These are phyloP conservation scores for Psilocybe sp. DNA, from an alignment of 768 basidiomycete genomes.

Conservation along the genomic window DNA sequence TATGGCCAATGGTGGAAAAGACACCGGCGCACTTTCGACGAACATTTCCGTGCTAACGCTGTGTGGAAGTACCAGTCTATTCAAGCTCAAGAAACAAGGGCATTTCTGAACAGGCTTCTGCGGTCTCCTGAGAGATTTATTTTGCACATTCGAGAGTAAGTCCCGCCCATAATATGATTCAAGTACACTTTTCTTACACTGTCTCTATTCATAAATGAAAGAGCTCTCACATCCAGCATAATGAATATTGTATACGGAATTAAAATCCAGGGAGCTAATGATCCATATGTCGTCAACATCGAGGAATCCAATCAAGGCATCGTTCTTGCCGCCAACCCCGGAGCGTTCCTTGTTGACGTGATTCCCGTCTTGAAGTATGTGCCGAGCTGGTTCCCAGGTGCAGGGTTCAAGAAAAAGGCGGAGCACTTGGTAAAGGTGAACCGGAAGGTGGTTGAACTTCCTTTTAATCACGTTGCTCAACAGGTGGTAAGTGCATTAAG, in stretches of 20 bases:
- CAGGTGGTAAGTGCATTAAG: conserved; percentile 31
- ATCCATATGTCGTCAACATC: no score
- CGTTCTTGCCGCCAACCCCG: conserved; percentile 36
- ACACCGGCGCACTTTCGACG: conserved; percentile 48
- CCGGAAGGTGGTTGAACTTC: conserved; percentile 19
- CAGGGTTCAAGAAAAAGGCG: conserved; percentile 44
- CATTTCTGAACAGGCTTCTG: conserved; percentile 34
- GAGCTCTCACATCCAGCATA: conserved; percentile 36
- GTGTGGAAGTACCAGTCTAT: conserved; percentile 40
- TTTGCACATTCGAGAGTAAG: conserved; percentile 18
- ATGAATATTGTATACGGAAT: conserved; percentile 12
- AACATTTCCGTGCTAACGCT: conserved; percentile 41
- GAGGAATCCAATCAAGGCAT: conserved; percentile 41
- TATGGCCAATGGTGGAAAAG: conserved; percentile 38
- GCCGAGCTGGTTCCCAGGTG: conserved; percentile 54
- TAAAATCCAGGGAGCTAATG: no score
- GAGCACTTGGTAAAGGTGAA: conserved; percentile 23
- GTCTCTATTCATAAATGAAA: conserved; percentile 17
- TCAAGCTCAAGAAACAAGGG: conserved; percentile 40
- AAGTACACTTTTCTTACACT: background rate
- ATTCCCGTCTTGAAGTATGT: conserved; percentile 36
- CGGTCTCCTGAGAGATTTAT: conserved; percentile 12
- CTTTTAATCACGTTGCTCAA: conserved; percentile 40
- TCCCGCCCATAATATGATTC: background rate
- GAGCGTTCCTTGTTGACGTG: conserved; percentile 32